Evolutionary conservation across 1,284 basidiomycete species (phyloP).

Genomic region (Ustilago nuda): DNA sequence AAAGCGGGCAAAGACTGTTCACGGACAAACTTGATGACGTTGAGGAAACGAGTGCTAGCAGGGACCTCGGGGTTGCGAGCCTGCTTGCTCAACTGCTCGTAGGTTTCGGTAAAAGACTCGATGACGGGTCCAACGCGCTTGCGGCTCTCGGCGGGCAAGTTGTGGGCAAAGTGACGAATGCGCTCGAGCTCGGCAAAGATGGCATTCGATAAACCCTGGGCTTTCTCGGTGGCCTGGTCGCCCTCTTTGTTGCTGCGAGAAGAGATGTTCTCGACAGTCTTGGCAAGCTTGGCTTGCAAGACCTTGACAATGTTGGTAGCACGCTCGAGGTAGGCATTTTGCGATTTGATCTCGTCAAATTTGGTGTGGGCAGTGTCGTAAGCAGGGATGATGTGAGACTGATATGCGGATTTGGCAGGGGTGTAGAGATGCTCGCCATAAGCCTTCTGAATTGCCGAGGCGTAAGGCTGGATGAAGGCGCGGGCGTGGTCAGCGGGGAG

Average conservation of each 20-base stretch:
- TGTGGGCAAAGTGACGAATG: slow-evolving; percentile 61
- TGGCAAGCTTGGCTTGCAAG: slow-evolving; percentile 57
- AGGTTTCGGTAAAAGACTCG: slow-evolving; percentile 63
- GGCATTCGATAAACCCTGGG: slow-evolving; percentile 58
- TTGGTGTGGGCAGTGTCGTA: slow-evolving; percentile 53
- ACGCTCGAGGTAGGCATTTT: slow-evolving; percentile 63
- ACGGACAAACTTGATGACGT: slow-evolving; percentile 62
- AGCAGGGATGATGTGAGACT: slow-evolving; percentile 55
- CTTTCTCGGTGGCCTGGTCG: slow-evolving; percentile 62
- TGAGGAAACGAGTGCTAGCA: slow-evolving; percentile 56
- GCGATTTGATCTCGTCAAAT: slow-evolving; percentile 65
- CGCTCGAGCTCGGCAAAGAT: slow-evolving; percentile 66
- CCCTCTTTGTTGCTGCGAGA: slow-evolving; percentile 56
- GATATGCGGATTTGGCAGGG: slow-evolving; percentile 60
- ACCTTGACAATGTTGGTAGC: slow-evolving; percentile 62
- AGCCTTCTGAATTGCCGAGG: slow-evolving; percentile 49
- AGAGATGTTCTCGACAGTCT: slow-evolving; percentile 58
- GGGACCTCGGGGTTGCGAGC: slow-evolving; percentile 62
- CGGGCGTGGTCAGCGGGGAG: slow-evolving; percentile 55
- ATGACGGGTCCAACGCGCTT: slow-evolving; percentile 65
- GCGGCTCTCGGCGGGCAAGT: slow-evolving; percentile 61
- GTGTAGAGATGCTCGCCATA: slow-evolving; percentile 61
- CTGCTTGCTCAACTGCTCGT: slow-evolving; percentile 62
- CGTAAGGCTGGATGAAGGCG: slow-evolving; percentile 51
- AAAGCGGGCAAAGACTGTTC: slow-evolving; percentile 64